Evolutionary conservation across 31 red algal species (phyloP).

Genomic region (Porphyra umbilicalis): DNA sequence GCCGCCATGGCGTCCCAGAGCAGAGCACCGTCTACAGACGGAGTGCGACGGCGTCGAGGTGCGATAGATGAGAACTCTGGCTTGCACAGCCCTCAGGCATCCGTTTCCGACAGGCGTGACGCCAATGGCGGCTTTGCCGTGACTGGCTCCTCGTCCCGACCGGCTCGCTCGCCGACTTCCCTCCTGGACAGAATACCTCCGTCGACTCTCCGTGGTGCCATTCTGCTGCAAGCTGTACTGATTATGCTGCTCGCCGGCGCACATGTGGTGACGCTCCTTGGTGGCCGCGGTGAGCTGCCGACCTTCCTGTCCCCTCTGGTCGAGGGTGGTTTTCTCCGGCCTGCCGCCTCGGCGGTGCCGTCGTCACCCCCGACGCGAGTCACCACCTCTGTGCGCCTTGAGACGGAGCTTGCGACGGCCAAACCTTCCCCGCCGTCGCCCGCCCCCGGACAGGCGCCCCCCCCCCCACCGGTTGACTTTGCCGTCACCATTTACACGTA

Average conservation of each 20-base stretch:
- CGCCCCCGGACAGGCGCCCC: not conserved
- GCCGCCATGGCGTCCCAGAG: not conserved
- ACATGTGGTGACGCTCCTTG: too few species aligned
- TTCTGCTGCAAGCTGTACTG: not conserved
- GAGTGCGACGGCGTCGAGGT: not conserved
- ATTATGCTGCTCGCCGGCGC: not conserved
- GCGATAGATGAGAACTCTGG: too few species aligned
- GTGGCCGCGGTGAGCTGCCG: too few species aligned
- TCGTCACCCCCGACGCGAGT: not conserved
- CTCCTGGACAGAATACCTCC: not conserved
- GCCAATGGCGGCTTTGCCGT: too few species aligned
- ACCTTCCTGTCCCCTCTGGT: too few species aligned
- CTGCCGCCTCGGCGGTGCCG: not conserved
- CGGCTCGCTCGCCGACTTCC: too few species aligned
- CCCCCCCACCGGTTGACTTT: slow-evolving; percentile 13
- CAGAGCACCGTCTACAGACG: not conserved
- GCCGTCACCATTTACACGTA: slow-evolving; percentile 77
- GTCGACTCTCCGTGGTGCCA: not conserved
- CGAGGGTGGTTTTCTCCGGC: not conserved
- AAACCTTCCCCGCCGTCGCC: not conserved
- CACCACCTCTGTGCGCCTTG: too few species aligned
- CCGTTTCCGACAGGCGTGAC: too few species aligned
- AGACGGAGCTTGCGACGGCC: too few species aligned
- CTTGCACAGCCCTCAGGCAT: too few species aligned
- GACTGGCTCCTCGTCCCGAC: too few species aligned